These are phyloP conservation scores for Candida sonorensis DNA, from an alignment of 805 yeast species.

Conservation along the genomic window DNA sequence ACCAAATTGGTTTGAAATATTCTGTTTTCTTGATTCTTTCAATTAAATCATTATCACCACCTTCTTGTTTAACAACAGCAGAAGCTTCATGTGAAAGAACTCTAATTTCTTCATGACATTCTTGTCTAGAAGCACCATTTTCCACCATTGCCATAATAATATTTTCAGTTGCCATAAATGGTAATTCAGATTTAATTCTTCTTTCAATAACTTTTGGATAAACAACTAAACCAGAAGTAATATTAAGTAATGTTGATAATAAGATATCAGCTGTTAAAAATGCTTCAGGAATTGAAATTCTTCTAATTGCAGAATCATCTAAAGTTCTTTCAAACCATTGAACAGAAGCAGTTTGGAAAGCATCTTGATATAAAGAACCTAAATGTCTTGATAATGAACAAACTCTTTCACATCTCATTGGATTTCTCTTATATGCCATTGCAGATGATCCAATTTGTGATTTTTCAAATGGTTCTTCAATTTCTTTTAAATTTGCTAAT, in stretches of 20 bases:
- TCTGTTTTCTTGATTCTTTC: conserved; percentile 73
- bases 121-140: conserved; percentile 96
- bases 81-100: conserved; percentile 97
- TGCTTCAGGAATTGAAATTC: conserved; percentile 94
- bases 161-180: conserved; percentile 99
- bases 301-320: conserved; percentile 96
- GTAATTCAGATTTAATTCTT: conserved; percentile 89
- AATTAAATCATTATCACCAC: conserved; percentile 96
- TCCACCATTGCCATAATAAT: conserved; percentile 99
- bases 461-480: conserved; percentile 98
- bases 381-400: conserved; percentile 97
- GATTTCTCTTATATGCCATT: conserved; percentile 99
- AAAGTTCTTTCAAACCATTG: conserved; percentile 99
- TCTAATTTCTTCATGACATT: conserved; percentile 95
- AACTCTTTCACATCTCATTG: conserved; percentile 98
- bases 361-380: conserved; percentile 86
- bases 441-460: conserved; percentile 98
- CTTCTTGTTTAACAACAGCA: conserved; percentile 94
- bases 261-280: conserved; percentile 94
- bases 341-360: conserved; percentile 93
- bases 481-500: conserved; percentile 92
- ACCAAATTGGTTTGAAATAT: conserved; percentile 87
- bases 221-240: conserved; percentile 92
- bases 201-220: conserved; percentile 98
- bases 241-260: conserved; percentile 81